A percentile compares a stretch with the other conserved stretches of the same genome.
These are phyloP conservation scores for Scheffersomyces stambukii DNA, from an alignment of 1,139 yeast genomes.

Conservation along the genomic window DNA sequence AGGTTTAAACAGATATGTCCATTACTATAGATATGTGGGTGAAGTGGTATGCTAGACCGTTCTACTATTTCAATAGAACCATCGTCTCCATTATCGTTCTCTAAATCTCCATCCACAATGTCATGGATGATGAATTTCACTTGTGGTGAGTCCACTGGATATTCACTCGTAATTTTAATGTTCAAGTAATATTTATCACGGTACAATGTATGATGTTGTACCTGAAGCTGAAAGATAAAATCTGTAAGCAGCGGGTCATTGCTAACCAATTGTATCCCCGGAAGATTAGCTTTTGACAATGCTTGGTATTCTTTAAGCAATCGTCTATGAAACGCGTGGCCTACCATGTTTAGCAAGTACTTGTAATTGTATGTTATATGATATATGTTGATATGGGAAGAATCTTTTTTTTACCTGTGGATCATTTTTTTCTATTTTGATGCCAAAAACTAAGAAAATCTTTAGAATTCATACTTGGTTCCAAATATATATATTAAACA, in stretches of 20 bases:
- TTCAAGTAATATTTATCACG: constrained; percentile 30
- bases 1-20: constrained; percentile 70
- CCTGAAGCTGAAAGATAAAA: constrained; percentile 20
- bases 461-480: not conserved
- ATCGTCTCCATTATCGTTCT: constrained; percentile 12
- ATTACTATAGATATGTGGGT: constrained; percentile 70
- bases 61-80: constrained; percentile 13
- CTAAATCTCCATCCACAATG: constrained; percentile 11
- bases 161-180: constrained; percentile 41
- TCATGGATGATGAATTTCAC: constrained; percentile 44
- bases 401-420: not conserved
- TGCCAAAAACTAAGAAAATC: not conserved
- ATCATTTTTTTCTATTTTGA: not conserved
- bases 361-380: not conserved
- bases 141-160: constrained; percentile 65
- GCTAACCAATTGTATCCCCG: constrained; percentile 26
- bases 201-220: constrained; percentile 25
- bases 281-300: constrained; percentile 16
- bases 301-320: constrained; percentile 39
- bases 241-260: constrained; percentile 19
- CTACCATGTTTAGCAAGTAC: constrained; percentile 4
- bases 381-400: not conserved
- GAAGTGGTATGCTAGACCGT: constrained; percentile 46
- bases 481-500: not conserved
- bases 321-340: constrained; percentile 34